phyloP scores from a whole-genome alignment of 2,329 filamentous ascomycete genomes.

The Pleoardoris graminearum region DNA sequence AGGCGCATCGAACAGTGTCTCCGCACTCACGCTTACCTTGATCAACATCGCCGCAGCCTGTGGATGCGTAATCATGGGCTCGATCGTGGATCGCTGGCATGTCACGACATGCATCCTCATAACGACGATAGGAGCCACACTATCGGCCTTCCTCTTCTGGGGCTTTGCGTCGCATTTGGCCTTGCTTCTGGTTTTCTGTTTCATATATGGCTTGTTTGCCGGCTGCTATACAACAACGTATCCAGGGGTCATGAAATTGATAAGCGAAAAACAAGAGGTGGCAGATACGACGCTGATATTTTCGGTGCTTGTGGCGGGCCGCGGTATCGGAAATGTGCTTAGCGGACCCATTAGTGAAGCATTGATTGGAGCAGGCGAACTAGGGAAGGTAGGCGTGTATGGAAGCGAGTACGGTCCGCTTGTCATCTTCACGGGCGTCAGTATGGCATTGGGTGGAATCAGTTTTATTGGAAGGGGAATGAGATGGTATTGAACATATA shows the following conservation, averaged over 20 bases:
- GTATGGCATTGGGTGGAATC: too few relatives aligned
- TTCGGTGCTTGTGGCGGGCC: not conserved
- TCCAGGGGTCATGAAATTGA: not conserved
- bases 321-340: not conserved
- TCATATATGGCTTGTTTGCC: slow-evolving; percentile 1
- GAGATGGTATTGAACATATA: too few relatives aligned
- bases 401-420: not conserved
- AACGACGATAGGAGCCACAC: not conserved
- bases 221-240: not conserved
- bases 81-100: slow-evolving; percentile 47
- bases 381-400: not conserved
- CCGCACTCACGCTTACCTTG: slow-evolving; percentile 35
- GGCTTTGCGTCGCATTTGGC: not conserved
- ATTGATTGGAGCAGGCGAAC: not conserved
- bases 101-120: slow-evolving; percentile 47
- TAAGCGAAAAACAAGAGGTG: not conserved
- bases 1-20: slow-evolving; percentile 24
- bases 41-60: slow-evolving; percentile 41
- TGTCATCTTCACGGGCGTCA: not conserved
- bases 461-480: too few relatives aligned
- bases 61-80: slow-evolving; percentile 39
- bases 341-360: slow-evolving; percentile 1
- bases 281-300: not conserved
- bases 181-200: not conserved
- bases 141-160: not conserved